Evolutionary conservation across 495 filamentous ascomycete genomes (phyloP), one percentile per base, ranked within the genome.

Genomic region (Neurospora tetrasperma): DNA sequence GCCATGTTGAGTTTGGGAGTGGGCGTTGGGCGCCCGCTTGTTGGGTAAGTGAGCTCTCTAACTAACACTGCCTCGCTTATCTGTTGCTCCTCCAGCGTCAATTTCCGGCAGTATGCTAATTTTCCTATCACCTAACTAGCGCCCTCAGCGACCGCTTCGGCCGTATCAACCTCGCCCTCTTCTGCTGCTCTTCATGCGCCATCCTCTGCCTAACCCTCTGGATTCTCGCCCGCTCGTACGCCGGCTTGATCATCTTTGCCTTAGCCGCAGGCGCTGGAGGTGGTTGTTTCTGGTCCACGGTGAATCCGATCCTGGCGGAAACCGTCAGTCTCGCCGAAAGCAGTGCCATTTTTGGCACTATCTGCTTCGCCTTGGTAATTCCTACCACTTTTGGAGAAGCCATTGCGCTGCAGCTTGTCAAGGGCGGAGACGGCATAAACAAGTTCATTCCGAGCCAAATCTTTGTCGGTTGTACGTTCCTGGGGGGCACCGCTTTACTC

Each of bases 271-370:
- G 92, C 9, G 85, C 83, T 11, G 88, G 93, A 4, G 84, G 88
- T 14, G 92, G 91, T 35, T 91, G 89, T 0, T 93, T 91, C 78
- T 93, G 91, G 91, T 87, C 88, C 16, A 89, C 88, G 2, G 83
- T 91, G n/a, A 89, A 84, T 4, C 93, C 93, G 2, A 88, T 96
- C 8, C 83, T 88, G 27, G 89, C 90, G 0, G 93, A 96, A 76
- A 88, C 94, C n/a, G 88, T 94, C 31, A 91, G 91, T 5, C 78
- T 95, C 14, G 83, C 85, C 42, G 62, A 75, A 16, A 43, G 69
- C 5, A 62, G 68, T 5, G 66, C 70, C 12, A 62, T 41, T 14
- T 74, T 74, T 40, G 69, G 62, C 0, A 71, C 66, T 8, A 72
- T 76, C 11, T 76, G 75, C 66, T 71, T 76, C 31, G 70, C 73